Conservation (phyloP, 148 eudicot species). For the Persicaria maculosa region DNA sequence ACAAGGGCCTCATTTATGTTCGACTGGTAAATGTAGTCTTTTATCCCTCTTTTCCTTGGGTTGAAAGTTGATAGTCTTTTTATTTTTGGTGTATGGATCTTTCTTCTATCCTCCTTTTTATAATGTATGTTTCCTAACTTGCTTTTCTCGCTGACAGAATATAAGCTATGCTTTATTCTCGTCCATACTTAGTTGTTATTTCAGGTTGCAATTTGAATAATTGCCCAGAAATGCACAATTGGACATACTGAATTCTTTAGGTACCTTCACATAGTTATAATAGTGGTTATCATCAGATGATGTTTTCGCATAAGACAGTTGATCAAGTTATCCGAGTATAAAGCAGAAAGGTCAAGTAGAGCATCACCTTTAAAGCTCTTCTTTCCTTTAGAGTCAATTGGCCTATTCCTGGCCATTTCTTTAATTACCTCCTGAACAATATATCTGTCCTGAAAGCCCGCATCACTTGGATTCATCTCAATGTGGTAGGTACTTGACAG, state of each 20-base stretch:
- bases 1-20: background rate
- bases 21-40: background rate
- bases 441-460: slow-evolving; percentile 93
- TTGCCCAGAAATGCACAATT: background rate
- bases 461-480: slow-evolving; percentile 93
- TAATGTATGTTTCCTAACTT: background rate
- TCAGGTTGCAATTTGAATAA: background rate
- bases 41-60: background rate
- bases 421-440: slow-evolving; percentile 94
- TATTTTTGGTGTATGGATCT: background rate
- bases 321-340: background rate
- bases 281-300: background rate
- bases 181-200: background rate
- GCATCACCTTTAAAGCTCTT: slow-evolving; percentile 78
- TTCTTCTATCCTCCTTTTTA: background rate
- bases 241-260: background rate
- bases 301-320: background rate
- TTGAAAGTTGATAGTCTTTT: background rate
- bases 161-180: background rate
- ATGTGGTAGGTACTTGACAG: slow-evolving; percentile 86
- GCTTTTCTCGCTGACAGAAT: background rate
- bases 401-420: slow-evolving; percentile 97
- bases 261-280: background rate
- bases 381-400: slow-evolving; percentile 84
- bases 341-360: background rate